A percentile compares a stretch with the other conserved stretches of the same genome.
These are phyloP conservation scores for Aristolochia contorta DNA, from an alignment of 164 flowering plant genomes.

Conservation along the genomic window DNA sequence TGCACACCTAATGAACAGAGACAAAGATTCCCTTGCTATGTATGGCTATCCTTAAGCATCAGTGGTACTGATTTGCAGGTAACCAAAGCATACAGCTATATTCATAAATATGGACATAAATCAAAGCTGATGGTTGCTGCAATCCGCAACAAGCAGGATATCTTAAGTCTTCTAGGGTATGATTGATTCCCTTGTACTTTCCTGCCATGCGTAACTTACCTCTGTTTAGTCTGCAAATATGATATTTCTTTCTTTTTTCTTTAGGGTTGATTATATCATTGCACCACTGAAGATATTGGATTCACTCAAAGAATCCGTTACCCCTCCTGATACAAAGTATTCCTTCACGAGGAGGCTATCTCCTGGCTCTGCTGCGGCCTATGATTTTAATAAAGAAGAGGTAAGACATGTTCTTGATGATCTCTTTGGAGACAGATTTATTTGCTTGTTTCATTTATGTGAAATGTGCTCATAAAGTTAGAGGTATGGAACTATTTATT, in stretches of 20 bases:
- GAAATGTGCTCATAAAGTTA: no score
- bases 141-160: conserved; percentile 93
- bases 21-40: no score
- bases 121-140: conserved; percentile 99
- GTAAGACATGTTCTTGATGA: conserved; percentile 21
- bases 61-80: conserved; percentile 32
- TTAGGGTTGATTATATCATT: conserved; percentile 91
- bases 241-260: conserved; percentile 3
- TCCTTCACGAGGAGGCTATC: conserved; percentile 69
- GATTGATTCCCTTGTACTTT: background rate
- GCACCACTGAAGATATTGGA: conserved; percentile 88
- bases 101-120: conserved; percentile 85
- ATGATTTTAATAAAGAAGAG: conserved; percentile 71
- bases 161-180: conserved; percentile 88
- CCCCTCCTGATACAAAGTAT: conserved; percentile 78
- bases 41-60: background rate
- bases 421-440: background rate
- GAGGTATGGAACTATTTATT: no score
- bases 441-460: background rate
- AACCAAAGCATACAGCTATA: conserved; percentile 84
- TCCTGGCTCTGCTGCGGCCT: conserved; percentile 51
- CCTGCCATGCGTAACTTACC: background rate
- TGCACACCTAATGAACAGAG: background rate
- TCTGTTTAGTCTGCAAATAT: background rate
- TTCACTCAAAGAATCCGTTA: conserved; percentile 72